phyloP scores from a whole-genome alignment of 2,329 filamentous ascomycete species.

The Pseudocercospora pini-densiflorae region DNA sequence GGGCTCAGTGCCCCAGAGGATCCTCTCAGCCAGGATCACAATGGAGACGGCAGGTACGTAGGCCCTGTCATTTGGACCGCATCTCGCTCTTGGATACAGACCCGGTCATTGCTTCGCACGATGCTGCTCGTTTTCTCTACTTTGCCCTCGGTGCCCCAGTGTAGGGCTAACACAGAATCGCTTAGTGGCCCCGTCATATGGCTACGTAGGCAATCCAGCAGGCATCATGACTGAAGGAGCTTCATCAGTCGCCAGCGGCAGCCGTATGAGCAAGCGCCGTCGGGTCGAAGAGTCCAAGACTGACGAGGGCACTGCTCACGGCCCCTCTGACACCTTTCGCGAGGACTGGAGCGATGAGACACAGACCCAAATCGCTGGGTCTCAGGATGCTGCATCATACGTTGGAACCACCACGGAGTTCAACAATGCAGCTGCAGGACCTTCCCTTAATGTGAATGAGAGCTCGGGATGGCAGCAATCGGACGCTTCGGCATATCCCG shows the following conservation, averaged over 20 bases:
- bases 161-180: constrained; percentile 15
- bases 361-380: background rate
- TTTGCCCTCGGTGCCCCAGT: background rate
- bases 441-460: constrained; percentile 20
- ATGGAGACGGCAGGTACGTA: constrained; percentile 17
- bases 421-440: constrained; percentile 10
- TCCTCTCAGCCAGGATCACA: constrained; percentile 10
- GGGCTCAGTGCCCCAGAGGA: constrained; percentile 3
- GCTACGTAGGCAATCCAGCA: constrained; percentile 7
- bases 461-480: constrained; percentile 22
- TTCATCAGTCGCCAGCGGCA: background rate
- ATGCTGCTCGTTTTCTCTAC: constrained; percentile 1
- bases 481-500: constrained; percentile 31
- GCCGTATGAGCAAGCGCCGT: constrained; percentile 16
- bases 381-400: constrained; percentile 13
- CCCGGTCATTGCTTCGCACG: background rate
- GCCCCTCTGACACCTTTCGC: constrained; percentile 8
- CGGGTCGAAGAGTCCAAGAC: constrained; percentile 13
- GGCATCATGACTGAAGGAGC: constrained; percentile 18
- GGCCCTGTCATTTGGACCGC: constrained; percentile 1
- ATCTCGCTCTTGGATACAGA: background rate
- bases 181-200: constrained; percentile 14
- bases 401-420: constrained; percentile 11
- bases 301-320: constrained; percentile 4
- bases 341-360: constrained; percentile 14